A percentile compares a stretch with the other conserved stretches of the same genome.
Conservation (phyloP, 768 basidiomycete species). For the Leccinum subtestaceum region DNA sequence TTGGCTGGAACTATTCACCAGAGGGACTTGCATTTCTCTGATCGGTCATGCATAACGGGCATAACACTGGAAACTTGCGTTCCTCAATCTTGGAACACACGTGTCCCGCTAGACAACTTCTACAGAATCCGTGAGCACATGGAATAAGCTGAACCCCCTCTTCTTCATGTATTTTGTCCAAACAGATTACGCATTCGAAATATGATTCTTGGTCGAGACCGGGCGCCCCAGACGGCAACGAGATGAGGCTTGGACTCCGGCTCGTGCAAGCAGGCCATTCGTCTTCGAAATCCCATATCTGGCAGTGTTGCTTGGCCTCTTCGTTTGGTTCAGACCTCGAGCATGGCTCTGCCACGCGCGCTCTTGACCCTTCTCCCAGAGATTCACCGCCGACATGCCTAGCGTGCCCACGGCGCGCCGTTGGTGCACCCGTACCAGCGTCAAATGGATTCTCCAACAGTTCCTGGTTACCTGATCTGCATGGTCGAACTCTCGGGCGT, state of each 20-base stretch:
- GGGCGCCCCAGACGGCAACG: conserved; percentile 1
- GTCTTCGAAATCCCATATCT: conserved; percentile 21
- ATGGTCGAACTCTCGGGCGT: background rate
- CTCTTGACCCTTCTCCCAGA: conserved; percentile 6
- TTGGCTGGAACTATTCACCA: conserved; percentile 24
- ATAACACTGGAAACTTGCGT: conserved; percentile 54
- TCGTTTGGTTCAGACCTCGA: conserved; percentile 15
- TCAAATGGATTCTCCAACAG: background rate
- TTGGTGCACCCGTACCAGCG: background rate
- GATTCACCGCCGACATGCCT: background rate
- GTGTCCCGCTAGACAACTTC: conserved; percentile 45
- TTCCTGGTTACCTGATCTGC: conserved; percentile 2
- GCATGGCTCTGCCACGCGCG: background rate
- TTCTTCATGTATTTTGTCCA: conserved; percentile 44
- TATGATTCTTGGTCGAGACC: conserved; percentile 1
- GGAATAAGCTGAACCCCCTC: conserved; percentile 36
- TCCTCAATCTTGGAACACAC: conserved; percentile 47
- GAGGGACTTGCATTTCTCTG: conserved; percentile 27
- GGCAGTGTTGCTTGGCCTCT: conserved; percentile 21
- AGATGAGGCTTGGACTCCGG: background rate
- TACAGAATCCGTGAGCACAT: conserved; percentile 56
- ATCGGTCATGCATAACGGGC: conserved; percentile 52
- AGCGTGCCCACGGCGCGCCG: background rate
- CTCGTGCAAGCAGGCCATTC: background rate
- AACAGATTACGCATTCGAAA: conserved; percentile 56